Conservation (phyloP, 768 basidiomycete genomes). For the Lanmaoa rubissima region DNA sequence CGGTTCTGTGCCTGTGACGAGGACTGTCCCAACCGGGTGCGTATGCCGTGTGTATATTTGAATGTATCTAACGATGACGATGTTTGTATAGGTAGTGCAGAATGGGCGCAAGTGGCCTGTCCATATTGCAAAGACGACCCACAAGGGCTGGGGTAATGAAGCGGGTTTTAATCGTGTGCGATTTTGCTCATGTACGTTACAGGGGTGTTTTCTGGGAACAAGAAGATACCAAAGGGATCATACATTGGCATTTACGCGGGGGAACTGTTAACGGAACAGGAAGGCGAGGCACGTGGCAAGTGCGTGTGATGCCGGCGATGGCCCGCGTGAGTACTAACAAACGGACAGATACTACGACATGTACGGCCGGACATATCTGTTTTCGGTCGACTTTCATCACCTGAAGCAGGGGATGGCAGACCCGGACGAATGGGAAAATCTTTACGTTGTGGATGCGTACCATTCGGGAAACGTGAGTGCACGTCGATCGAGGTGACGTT, state of each 20-base stretch:
- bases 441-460: conserved; percentile 80
- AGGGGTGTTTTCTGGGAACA: conserved; percentile 72
- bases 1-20: conserved; percentile 77
- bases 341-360: conserved; percentile 63
- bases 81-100: conserved; percentile 66
- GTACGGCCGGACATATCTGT: conserved; percentile 75
- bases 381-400: conserved; percentile 78
- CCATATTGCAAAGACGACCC: conserved; percentile 62
- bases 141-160: conserved; percentile 82
- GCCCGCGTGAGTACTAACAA: not conserved
- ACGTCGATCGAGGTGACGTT: not conserved
- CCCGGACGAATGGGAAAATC: conserved; percentile 25
- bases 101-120: conserved; percentile 66
- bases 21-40: conserved; percentile 77
- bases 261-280: conserved; percentile 70
- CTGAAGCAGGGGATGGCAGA: conserved; percentile 39
- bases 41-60: not conserved
- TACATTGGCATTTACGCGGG: conserved; percentile 87
- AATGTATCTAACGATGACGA: not conserved
- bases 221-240: conserved; percentile 62
- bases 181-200: not conserved
- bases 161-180: not conserved
- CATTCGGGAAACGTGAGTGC: conserved; percentile 78
- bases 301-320: conserved; percentile 34
- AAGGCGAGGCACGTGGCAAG: conserved; percentile 66